A percentile compares a stretch with the other conserved stretches of the same genome.
phyloP scores from a whole-genome alignment of 116 monocot genomes.

The Trichopus zeylanicus region DNA sequence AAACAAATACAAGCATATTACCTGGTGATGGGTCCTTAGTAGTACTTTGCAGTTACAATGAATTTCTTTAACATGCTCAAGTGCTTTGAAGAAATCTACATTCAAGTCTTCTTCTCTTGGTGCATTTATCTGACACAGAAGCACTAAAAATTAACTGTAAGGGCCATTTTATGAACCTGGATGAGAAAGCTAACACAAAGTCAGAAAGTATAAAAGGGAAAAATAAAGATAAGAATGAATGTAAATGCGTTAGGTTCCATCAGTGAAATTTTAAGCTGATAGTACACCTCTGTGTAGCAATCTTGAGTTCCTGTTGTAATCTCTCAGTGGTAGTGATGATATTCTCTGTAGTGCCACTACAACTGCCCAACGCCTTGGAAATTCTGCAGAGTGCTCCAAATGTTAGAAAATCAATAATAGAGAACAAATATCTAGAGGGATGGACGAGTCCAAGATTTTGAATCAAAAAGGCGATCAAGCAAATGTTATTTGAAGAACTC shows the following conservation, averaged over 20 bases:
- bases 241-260: no score
- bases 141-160: not conserved
- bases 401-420: no score
- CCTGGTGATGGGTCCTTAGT: slow-evolving; percentile 92
- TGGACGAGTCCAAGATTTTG: no score
- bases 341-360: slow-evolving; percentile 75
- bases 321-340: slow-evolving; percentile 85
- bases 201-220: no score
- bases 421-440: no score
- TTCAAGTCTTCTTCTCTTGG: slow-evolving; percentile 76
- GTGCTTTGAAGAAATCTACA: slow-evolving; percentile 88
- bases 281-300: slow-evolving; percentile 77
- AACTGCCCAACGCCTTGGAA: slow-evolving; percentile 53
- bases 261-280: slow-evolving; percentile 87
- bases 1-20: slow-evolving; percentile 6
- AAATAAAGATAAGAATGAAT: no score
- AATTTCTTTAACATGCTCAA: slow-evolving; percentile 94
- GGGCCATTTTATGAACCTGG: no score
- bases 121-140: slow-evolving; percentile 59
- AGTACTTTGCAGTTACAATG: slow-evolving; percentile 90
- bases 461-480: no score
- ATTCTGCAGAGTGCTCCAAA: slow-evolving; percentile 76
- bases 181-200: slow-evolving; percentile 20
- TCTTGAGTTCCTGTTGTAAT: slow-evolving; percentile 75
- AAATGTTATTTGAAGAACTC: no score